phyloP scores from a whole-genome alignment of 2,329 filamentous ascomycete genomes.

The Alternaria infectoria region DNA sequence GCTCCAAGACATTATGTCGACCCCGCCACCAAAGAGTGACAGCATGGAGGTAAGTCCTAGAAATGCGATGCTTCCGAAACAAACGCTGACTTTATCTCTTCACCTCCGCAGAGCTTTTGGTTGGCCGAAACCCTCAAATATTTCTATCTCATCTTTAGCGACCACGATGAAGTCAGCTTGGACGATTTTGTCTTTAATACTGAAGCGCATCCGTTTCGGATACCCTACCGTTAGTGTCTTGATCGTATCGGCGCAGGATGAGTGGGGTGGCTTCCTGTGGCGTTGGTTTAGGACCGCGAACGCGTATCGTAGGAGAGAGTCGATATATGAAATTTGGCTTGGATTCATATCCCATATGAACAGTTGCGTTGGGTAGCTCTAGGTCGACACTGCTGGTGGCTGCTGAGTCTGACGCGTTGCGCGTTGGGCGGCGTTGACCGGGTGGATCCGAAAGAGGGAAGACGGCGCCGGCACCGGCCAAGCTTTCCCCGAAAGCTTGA shows the following conservation, averaged over 20 bases:
- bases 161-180: constrained; percentile 49
- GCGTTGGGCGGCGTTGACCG: not conserved
- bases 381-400: not conserved
- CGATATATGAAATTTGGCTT: not conserved
- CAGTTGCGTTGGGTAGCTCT: not conserved
- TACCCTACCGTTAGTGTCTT: constrained; percentile 15
- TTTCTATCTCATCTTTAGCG: constrained; percentile 56
- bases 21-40: constrained; percentile 40
- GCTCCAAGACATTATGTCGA: constrained; percentile 52
- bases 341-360: not conserved
- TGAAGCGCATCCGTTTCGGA: constrained; percentile 54
- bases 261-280: not conserved
- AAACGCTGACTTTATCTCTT: not conserved
- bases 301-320: not conserved
- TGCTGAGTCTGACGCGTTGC: not conserved
- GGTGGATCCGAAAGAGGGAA: not conserved
- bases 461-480: constrained; percentile 2
- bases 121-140: constrained; percentile 58
- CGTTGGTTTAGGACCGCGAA: not conserved
- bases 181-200: constrained; percentile 57
- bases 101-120: constrained; percentile 49
- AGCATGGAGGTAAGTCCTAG: constrained; percentile 49
- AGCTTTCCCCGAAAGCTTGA: constrained; percentile 20
- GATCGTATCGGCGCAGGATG: not conserved
- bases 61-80: not conserved